phyloP scores from a whole-genome alignment of 1,139 yeast species.

The Kodamaea sp. region DNA sequence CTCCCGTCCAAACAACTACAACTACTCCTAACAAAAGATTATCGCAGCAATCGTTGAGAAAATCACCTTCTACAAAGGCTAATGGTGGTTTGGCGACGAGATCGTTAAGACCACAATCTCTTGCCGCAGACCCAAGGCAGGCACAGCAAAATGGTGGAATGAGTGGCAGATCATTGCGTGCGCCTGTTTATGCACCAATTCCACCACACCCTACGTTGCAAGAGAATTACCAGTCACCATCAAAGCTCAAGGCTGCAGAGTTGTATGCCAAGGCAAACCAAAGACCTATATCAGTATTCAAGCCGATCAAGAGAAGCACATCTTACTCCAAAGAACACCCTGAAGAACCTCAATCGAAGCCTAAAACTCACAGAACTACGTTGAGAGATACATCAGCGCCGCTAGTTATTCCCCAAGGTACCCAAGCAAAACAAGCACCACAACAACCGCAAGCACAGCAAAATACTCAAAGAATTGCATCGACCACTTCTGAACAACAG shows the following conservation, averaged over 20 bases:
- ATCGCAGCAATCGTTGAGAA: slow-evolving; percentile 35
- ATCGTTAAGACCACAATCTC: slow-evolving; percentile 40
- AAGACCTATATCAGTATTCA: slow-evolving; percentile 43
- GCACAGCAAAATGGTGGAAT: slow-evolving; percentile 19
- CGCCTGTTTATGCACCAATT: slow-evolving; percentile 40
- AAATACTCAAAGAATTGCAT: slow-evolving; percentile 9
- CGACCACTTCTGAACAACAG: slow-evolving; percentile 5
- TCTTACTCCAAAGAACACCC: slow-evolving; percentile 50
- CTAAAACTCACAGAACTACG: slow-evolving; percentile 15
- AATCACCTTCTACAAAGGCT: slow-evolving; percentile 21
- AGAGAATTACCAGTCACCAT: slow-evolving; percentile 43
- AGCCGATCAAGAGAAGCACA: slow-evolving; percentile 47
- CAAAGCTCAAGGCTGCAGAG: slow-evolving; percentile 48
- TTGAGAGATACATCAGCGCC: slow-evolving; percentile 13
- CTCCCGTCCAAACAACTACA: slow-evolving; percentile 4
- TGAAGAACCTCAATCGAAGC: slow-evolving; percentile 7
- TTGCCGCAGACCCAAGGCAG: slow-evolving; percentile 10
- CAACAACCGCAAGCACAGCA: slow-evolving; percentile 5
- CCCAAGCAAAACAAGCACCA: background rate
- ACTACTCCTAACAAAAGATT: slow-evolving; percentile 21
- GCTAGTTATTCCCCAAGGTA: background rate
- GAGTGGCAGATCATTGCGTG: slow-evolving; percentile 35
- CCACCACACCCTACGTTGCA: slow-evolving; percentile 45
- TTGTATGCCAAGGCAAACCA: slow-evolving; percentile 51
- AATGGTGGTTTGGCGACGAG: slow-evolving; percentile 18